Evolutionary conservation across 2,329 filamentous ascomycete species (phyloP).

Genomic region (Oidium heveae): DNA sequence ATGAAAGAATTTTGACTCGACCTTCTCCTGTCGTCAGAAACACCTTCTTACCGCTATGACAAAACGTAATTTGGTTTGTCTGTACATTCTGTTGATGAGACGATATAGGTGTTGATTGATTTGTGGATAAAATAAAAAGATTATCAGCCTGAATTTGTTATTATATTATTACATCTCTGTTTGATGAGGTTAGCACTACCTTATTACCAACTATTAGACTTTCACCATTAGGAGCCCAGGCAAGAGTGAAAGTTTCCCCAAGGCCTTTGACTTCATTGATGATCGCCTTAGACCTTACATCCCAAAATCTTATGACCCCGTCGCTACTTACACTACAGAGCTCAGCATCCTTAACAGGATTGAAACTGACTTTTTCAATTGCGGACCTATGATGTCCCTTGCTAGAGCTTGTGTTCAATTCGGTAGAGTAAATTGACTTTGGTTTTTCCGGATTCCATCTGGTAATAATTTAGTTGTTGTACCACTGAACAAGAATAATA

Average conservation of each 20-base stretch:
- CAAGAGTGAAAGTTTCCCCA: slow-evolving; percentile 43
- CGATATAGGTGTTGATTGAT: slow-evolving; percentile 26
- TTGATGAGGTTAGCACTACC: slow-evolving; percentile 17
- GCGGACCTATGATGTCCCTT: slow-evolving; percentile 22
- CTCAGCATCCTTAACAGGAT: slow-evolving; percentile 52
- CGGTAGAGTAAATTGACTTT: slow-evolving; percentile 48
- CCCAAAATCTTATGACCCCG: slow-evolving; percentile 56
- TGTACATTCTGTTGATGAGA: slow-evolving; percentile 35
- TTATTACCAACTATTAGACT: slow-evolving; percentile 49
- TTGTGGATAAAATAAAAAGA: slow-evolving; percentile 36
- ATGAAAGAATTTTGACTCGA: slow-evolving; percentile 42
- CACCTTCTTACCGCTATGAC: slow-evolving; percentile 44
- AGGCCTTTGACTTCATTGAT: slow-evolving; percentile 42
- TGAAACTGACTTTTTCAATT: slow-evolving; percentile 56
- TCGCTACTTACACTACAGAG: slow-evolving; percentile 51
- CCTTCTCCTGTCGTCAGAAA: slow-evolving; percentile 49
- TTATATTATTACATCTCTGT: neutral
- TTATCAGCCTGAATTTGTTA: slow-evolving; percentile 25
- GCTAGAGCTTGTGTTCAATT: slow-evolving; percentile 30
- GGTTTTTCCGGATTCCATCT: slow-evolving; percentile 55
- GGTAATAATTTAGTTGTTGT: neutral
- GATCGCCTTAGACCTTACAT: slow-evolving; percentile 46
- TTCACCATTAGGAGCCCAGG: slow-evolving; percentile 48
- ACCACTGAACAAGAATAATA: neutral
- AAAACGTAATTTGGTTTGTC: slow-evolving; percentile 51